Conservation (phyloP, 305 asterid species). For the Fraxinus paxiana region DNA sequence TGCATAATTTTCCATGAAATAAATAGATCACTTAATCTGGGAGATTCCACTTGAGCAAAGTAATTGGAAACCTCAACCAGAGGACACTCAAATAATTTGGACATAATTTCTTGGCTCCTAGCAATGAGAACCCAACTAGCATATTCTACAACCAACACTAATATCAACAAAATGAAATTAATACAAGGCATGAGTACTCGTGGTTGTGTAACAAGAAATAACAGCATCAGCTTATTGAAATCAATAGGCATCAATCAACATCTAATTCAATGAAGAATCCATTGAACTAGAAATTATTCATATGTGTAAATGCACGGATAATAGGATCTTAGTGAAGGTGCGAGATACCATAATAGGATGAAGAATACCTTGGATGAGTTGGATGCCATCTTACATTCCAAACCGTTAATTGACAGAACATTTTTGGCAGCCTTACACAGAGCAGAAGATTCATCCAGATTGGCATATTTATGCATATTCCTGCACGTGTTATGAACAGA, state of each 20-base stretch:
- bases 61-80: not conserved
- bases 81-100: not conserved
- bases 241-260: not conserved
- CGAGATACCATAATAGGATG: not conserved
- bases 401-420: constrained; percentile 60
- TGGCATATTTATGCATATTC: constrained; percentile 52
- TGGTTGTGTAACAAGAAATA: not conserved
- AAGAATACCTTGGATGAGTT: constrained; percentile 78
- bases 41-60: not conserved
- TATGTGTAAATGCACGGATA: not conserved
- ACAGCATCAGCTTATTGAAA: not conserved
- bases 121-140: not conserved
- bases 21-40: not conserved
- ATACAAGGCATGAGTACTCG: not conserved
- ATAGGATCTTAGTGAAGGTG: not conserved
- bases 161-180: not conserved
- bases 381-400: constrained; percentile 97
- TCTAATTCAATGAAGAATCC: not conserved
- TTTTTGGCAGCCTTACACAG: constrained; percentile 62
- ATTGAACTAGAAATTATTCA: not conserved
- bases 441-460: constrained; percentile 54
- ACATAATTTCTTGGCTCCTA: not conserved
- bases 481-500: constrained; percentile 45
- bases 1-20: not conserved
- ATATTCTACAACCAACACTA: not conserved